Evolutionary conservation across 805 yeast genomes (phyloP).

Genomic region (Kazachstania viticola): DNA sequence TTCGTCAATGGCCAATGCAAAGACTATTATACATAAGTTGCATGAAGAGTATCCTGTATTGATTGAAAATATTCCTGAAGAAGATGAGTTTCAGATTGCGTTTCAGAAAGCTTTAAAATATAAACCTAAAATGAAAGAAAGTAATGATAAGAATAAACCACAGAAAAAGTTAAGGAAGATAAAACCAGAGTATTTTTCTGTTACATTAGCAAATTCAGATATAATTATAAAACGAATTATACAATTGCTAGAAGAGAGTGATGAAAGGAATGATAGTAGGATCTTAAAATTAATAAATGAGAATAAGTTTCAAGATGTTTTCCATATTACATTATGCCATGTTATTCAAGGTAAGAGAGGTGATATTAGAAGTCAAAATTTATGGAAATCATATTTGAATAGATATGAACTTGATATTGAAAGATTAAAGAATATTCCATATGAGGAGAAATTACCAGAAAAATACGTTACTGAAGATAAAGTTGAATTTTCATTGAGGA

Average conservation of each 20-base stretch:
- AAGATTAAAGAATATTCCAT: constrained; percentile 1
- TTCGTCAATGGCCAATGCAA: constrained; percentile 42
- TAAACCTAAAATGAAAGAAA: constrained; percentile 39
- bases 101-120: constrained; percentile 42
- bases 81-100: constrained; percentile 33
- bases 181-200: constrained; percentile 37
- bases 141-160: constrained; percentile 12
- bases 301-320: constrained; percentile 37
- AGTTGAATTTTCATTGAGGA: constrained; percentile 33
- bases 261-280: background rate
- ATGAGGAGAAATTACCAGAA: constrained; percentile 1
- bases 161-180: constrained; percentile 6
- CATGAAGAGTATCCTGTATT: constrained; percentile 34
- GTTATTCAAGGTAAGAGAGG: constrained; percentile 24
- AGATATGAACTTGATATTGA: constrained; percentile 16
- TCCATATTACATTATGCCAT: constrained; percentile 65
- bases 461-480: constrained; percentile 12
- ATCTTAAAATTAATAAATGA: constrained; percentile 1
- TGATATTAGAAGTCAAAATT: constrained; percentile 10
- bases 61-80: constrained; percentile 31
- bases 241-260: constrained; percentile 1
- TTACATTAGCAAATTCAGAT: constrained; percentile 23
- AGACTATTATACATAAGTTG: constrained; percentile 31
- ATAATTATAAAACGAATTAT: constrained; percentile 8
- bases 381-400: constrained; percentile 21